Evolutionary conservation across 176 grass and related monocot genomes (phyloP), one percentile per base, ranked within the genome.

Genomic region (Alopecurus myosuroides): DNA sequence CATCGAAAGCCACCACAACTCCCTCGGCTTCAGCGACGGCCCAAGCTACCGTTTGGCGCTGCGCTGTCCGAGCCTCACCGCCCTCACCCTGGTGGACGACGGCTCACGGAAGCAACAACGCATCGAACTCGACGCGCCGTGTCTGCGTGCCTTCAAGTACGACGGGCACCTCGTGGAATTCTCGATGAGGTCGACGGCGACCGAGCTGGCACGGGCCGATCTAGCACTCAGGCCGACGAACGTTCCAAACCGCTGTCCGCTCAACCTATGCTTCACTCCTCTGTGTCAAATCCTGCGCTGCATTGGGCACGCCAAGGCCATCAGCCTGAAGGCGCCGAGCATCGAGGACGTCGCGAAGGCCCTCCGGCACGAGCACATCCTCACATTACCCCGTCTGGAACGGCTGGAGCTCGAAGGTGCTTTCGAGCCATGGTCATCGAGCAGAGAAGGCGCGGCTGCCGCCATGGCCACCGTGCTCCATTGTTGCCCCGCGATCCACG

Each of bases 361-460:
- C 56, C 10, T 60, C n/a, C n/a, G 13, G 1, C n/a, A 23, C 3
- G 56, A 60, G 28, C 13, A 1, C 13, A 13, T 31, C 13, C 12
- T 63, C 60, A 62, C 5, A 12, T 9, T 68, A 19, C 9, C 20
- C 17, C 34, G 35, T 39, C 9, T 23, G 9, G 35, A 68, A 40
- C 35, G 10, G 9, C 65, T 40, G 3, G 65, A 69, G 18, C 1
- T 69, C 2, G 9, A 69, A 37, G 33, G 35, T 9, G 3, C 17
- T 1, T n/a, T 0, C 40, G 34, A 40, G 1, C 1, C 65, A 13
- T 19, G 34, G 1, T n/a, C n/a, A n/a, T n/a, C n/a, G n/a, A 1
- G 1, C 34, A 40, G 4, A 39, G 9, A 69, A 0, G 35, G 2
- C 9, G 18, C 33, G 1, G 34, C 34, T 11, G 9, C 33, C 18